phyloP scores from a whole-genome alignment of 768 basidiomycete species.

The Neoboletus brunneissimus region DNA sequence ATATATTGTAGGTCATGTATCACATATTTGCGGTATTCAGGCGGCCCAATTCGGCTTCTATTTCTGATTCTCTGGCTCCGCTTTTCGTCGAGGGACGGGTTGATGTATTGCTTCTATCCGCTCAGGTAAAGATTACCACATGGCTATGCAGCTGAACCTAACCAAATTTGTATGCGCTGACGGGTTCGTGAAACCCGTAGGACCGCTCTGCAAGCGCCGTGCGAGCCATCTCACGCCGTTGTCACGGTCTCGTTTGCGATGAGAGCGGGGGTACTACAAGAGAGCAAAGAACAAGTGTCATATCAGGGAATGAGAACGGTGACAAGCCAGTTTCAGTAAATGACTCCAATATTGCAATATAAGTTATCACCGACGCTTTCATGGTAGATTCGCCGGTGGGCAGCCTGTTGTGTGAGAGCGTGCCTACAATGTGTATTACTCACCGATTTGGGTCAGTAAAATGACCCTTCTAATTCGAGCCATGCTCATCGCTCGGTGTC shows the following conservation, averaged over 20 bases:
- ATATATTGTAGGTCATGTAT: not conserved
- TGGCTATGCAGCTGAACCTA: not conserved
- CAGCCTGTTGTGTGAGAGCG: not conserved
- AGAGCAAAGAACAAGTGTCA: not conserved
- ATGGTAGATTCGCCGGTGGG: no score
- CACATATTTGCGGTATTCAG: not conserved
- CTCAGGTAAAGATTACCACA: not conserved
- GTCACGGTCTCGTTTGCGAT: conserved; percentile 1
- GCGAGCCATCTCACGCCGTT: not conserved
- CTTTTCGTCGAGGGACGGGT: conserved; percentile 13
- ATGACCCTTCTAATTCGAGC: not conserved
- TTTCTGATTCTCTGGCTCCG: conserved; percentile 6
- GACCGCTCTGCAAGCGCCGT: conserved; percentile 1
- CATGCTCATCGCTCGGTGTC: not conserved
- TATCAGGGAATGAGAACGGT: not conserved
- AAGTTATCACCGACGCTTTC: not conserved
- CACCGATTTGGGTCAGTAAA: not conserved
- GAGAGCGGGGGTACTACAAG: not conserved
- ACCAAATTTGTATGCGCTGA: not conserved
- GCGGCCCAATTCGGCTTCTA: conserved; percentile 6
- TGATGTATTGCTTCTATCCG: not conserved
- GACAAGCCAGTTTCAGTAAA: not conserved
- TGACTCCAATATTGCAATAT: not conserved
- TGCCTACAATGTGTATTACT: not conserved
- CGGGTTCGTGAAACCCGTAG: not conserved